A percentile compares a stretch with the other conserved stretches of the same genome.
phyloP scores from a whole-genome alignment of 345 rosid genomes.

The Geranium brycei region DNA sequence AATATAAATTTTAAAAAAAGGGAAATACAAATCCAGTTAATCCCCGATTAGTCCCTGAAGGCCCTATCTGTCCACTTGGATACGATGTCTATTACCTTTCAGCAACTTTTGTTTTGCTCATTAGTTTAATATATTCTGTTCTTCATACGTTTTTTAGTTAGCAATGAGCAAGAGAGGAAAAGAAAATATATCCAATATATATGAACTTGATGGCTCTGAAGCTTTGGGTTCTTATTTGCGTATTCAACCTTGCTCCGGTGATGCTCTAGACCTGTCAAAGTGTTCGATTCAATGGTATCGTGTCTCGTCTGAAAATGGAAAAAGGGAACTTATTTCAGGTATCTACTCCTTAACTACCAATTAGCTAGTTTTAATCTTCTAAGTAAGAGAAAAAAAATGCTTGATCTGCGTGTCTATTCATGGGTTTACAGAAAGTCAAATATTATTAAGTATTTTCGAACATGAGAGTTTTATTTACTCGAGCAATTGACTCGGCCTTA shows the following conservation, averaged over 20 bases:
- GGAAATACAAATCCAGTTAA: no score
- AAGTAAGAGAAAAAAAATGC: not conserved
- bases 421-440: not conserved
- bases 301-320: slow-evolving; percentile 53
- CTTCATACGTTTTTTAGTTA: slow-evolving; percentile 29
- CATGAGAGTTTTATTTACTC: not conserved
- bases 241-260: slow-evolving; percentile 50
- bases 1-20: no score
- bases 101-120: not conserved
- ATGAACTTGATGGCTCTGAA: slow-evolving; percentile 81
- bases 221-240: slow-evolving; percentile 64
- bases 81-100: no score
- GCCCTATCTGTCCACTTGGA: no score
- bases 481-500: not conserved
- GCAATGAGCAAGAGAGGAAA: slow-evolving; percentile 48
- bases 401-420: not conserved
- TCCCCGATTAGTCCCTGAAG: no score
- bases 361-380: not conserved
- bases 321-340: slow-evolving; percentile 90
- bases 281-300: slow-evolving; percentile 85
- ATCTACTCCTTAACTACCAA: not conserved
- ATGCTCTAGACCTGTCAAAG: slow-evolving; percentile 56
- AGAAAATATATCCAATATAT: slow-evolving; percentile 33
- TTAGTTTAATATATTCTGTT: not conserved
- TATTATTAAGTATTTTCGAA: no score